phyloP scores from a whole-genome alignment of 805 yeast genomes.

The Metschnikowia matae region DNA sequence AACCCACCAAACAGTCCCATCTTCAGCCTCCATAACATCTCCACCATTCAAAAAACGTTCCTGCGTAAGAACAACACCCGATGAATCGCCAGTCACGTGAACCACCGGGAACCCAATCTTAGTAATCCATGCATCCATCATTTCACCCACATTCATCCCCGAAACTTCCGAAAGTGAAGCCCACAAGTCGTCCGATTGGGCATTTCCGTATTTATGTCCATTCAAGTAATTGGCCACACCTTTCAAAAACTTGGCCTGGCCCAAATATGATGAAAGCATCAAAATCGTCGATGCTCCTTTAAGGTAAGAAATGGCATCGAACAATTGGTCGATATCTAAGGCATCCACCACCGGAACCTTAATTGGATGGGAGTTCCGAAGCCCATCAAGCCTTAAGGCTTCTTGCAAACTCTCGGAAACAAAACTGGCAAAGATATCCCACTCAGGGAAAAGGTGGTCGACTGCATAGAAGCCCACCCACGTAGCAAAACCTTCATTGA shows the following conservation, averaged over 20 bases:
- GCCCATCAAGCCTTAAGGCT: conserved; percentile 52
- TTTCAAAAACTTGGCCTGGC: conserved; percentile 61
- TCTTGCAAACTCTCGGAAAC: conserved; percentile 49
- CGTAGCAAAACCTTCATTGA: conserved; percentile 88
- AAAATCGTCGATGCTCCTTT: conserved; percentile 77
- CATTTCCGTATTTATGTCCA: conserved; percentile 61
- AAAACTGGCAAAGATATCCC: conserved; percentile 67
- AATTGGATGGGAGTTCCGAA: conserved; percentile 70
- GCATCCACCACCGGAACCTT: conserved; percentile 80
- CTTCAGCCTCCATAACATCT: conserved; percentile 55
- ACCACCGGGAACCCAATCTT: conserved; percentile 72
- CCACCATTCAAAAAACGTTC: conserved; percentile 61
- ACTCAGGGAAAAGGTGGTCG: conserved; percentile 68
- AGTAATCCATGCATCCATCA: conserved; percentile 71
- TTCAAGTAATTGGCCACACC: conserved; percentile 72
- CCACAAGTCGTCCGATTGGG: conserved; percentile 74
- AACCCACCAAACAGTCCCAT: conserved; percentile 56
- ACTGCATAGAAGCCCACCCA: conserved; percentile 75
- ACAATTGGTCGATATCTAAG: conserved; percentile 74
- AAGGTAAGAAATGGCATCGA: conserved; percentile 75
- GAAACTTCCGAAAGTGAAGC: conserved; percentile 57
- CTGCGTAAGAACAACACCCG: conserved; percentile 44
- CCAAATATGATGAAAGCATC: conserved; percentile 71
- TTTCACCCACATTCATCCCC: conserved; percentile 52
- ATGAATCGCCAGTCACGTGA: conserved; percentile 38